phyloP scores from a whole-genome alignment of 495 filamentous ascomycete species.

The Rhizodiscina lignyota region DNA sequence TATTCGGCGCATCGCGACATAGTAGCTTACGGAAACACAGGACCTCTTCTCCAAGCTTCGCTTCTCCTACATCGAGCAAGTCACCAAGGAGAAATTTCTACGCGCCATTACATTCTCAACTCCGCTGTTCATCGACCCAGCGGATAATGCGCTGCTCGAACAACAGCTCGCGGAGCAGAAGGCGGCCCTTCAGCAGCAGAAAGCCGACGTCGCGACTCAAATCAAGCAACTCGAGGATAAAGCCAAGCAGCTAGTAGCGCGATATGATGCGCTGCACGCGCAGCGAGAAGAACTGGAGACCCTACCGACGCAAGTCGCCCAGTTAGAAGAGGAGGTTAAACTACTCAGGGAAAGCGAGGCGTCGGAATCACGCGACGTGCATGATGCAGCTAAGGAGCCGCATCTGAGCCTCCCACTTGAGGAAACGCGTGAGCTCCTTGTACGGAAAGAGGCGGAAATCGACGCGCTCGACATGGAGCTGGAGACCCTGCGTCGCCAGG shows the following conservation, averaged over 20 bases:
- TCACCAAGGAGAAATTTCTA: conserved; percentile 67
- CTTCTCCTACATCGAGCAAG: conserved; percentile 80
- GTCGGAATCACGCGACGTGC: no score
- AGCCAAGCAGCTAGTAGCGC: conserved; percentile 42
- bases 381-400: no score
- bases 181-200: conserved; percentile 55
- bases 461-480: conserved; percentile 52
- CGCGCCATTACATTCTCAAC: conserved; percentile 70
- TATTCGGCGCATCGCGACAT: not conserved
- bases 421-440: conserved; percentile 40
- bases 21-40: conserved; percentile 14
- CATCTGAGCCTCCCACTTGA: conserved; percentile 33
- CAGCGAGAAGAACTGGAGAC: conserved; percentile 40
- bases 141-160: conserved; percentile 74
- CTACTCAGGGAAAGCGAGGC: conserved; percentile 29
- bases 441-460: conserved; percentile 42
- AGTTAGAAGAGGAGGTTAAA: conserved; percentile 41
- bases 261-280: conserved; percentile 46
- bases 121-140: conserved; percentile 61
- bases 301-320: conserved; percentile 47
- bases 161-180: conserved; percentile 53
- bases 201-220: conserved; percentile 61
- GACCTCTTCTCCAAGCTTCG: conserved; percentile 92
- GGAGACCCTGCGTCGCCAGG: conserved; percentile 40
- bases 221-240: conserved; percentile 53